Percentiles rank a stretch among this genome's conserved stretches.
These are phyloP conservation scores for Termitomyces sp. DNA, from an alignment of 768 basidiomycete genomes.

Conservation along the genomic window DNA sequence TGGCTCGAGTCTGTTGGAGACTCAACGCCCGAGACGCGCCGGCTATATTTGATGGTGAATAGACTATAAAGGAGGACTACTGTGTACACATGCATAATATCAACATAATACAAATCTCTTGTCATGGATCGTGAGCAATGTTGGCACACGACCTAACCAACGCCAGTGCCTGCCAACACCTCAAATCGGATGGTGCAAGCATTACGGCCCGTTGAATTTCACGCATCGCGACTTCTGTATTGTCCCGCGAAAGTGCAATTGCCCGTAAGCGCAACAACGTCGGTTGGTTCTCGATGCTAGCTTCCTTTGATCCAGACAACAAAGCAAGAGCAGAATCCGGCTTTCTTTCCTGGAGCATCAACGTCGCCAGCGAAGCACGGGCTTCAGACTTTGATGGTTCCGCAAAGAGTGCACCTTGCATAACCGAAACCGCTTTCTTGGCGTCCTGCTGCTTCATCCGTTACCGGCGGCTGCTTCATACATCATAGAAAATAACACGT, in stretches of 20 bases:
- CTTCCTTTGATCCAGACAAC: slow-evolving; percentile 29
- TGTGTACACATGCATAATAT: slow-evolving; percentile 13
- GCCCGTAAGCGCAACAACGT: slow-evolving; percentile 51
- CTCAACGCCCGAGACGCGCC: slow-evolving; percentile 38
- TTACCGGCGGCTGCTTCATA: not conserved
- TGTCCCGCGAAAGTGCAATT: slow-evolving; percentile 34
- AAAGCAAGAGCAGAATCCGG: slow-evolving; percentile 44
- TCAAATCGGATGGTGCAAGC: slow-evolving; percentile 52
- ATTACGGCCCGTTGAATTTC: slow-evolving; percentile 64
- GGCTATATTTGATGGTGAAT: slow-evolving; percentile 47
- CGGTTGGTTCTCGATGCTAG: slow-evolving; percentile 34
- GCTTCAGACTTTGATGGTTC: slow-evolving; percentile 53
- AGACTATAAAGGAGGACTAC: slow-evolving; percentile 21
- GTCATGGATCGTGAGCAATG: slow-evolving; percentile 5
- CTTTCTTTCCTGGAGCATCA: slow-evolving; percentile 51
- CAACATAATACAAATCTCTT: slow-evolving; percentile 15
- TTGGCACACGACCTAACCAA: slow-evolving; percentile 39
- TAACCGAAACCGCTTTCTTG: slow-evolving; percentile 46
- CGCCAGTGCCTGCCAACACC: slow-evolving; percentile 61
- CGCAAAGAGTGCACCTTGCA: slow-evolving; percentile 54
- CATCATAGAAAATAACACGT: slow-evolving; percentile 17
- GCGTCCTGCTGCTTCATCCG: slow-evolving; percentile 41
- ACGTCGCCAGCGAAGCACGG: slow-evolving; percentile 52
- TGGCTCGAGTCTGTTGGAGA: slow-evolving; percentile 57
- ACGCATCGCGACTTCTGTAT: slow-evolving; percentile 29